Evolutionary conservation across 768 basidiomycete genomes (phyloP), one percentile per base, ranked within the genome.

Genomic region (Lepiota venenata): DNA sequence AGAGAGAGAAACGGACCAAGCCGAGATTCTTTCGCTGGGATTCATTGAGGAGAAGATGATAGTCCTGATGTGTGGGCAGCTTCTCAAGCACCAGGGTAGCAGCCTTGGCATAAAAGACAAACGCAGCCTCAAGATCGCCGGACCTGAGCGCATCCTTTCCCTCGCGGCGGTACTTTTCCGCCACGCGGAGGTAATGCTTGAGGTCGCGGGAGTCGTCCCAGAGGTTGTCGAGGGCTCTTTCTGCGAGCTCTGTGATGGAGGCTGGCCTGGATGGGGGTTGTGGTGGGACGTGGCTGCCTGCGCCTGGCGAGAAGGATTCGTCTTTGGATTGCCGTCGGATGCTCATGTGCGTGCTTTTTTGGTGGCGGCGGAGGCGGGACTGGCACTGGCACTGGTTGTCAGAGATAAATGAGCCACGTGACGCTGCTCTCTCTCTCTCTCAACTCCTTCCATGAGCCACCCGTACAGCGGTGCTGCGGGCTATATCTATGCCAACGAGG

Each of bases 11-110:
- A 82, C 88, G 69, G 67, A 92, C 91, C 74, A 82, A 66, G 29
- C 75, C 79, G 15, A 92, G 76, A 66, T 89, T 88, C 47, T 81
- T 71, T 49, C 84, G 76, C 62, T 92, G 90, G 10, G 75, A 71
- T 5, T 70, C 50, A 42, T 66, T 84, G 60, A 93, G 66, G 42
- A 82, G 66, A 1, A 71, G 71, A 32, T 76, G 61, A 64, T 87
- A 92, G 41, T 89, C 84, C 50, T 76, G 72, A 69, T 92, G 91
- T 1, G 73, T 70, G 0, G 90, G 90, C n/a, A 93, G 71, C 59
- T 81, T 85, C 71, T 93, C 88, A 10, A 90, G 78, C 4, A 91
- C 87, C 54, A 92, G 71, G 1, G 87, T 89, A 0, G 88, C 88
- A 8, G 89, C 87, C 56, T 76, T 81, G 2, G 89, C 89, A 47